Evolutionary conservation across 176 grass and related monocot genomes (phyloP), one percentile per base, ranked within the genome.

Genomic region (Cocos nucifera): DNA sequence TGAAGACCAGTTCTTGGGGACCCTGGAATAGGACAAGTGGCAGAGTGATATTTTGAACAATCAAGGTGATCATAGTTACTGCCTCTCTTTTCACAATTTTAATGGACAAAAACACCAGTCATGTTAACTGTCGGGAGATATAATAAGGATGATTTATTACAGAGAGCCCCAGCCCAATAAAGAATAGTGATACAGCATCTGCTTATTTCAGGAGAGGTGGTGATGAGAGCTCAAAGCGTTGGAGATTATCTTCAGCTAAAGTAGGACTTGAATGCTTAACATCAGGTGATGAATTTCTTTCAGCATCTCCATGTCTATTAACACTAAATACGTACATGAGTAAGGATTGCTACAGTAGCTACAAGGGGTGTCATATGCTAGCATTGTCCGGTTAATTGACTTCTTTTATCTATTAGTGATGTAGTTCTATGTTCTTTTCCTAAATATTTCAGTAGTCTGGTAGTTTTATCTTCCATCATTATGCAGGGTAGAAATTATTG

Each of bases 281-380:
- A 61, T 86, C 93, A 57, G 73, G 67, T 73, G 93, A 88, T 23
- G 23, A 23, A 23, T 23, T 23, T 23, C 23, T 23, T 23, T 23
- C 23, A 23, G 23, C 23, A 23, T 23, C 23, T 23, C 23, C 23
- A 23, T 23, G 23, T 23, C 23, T 23, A 23, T 0, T 23, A 23
- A 23, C 23, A 23, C 23, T 23, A 2, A 23, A 23, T 23, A 23
- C n/a, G n/a, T n/a, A n/a, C 23, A 23, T 0, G 23, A 23, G 23
- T 23, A 1, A 23, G 67, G 60, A 86, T 98, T 73, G 44, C 58
- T 12, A 64, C 71, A 71, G 93, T 98, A 72, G 93, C 93, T 59
- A 83, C 93, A 51, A 88, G 93, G 83, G 93, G 93, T 81, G 93
- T n/a, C 93, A 98, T 78, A 92, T 88, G 51, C 71, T 92, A 70